Evolutionary conservation across 495 filamentous ascomycete genomes (phyloP), one percentile per base, ranked within the genome.

Genomic region (Talaromyces ruber): DNA sequence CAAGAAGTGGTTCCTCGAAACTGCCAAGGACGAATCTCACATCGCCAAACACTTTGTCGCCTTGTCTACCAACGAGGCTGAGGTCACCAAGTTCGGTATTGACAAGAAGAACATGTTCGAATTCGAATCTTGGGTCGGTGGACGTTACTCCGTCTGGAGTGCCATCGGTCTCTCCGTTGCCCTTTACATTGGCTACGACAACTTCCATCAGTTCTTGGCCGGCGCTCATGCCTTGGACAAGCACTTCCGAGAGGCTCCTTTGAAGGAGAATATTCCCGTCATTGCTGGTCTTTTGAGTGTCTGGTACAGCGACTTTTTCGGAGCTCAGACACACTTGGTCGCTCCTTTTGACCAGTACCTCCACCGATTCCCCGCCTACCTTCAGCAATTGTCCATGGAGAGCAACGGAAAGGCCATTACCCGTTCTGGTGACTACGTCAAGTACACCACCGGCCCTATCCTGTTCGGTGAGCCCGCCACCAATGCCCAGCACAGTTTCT

Each of bases 401-500:
- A 98, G 95, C 68, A 98, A 98, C 76, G 94, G 94, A 68, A 98
- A 98, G 83, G 90, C 91, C 60, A 91, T 98, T 74, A 96, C 94
- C 63, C 91, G 93, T 57, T 85, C 84, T 63, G 92, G 92, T 63
- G 83, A 92, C 50, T 89, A 95, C 55, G 92, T 96, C 72, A 95
- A 96, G 74, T 98, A 98, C 81, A 97, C 93, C 58, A 98, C 94
- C 16, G 94, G 90, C 25, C 83, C 94, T 22, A 90, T 98, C 75
- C 78, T 98, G 59, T 98, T 98, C 74, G 94, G 94, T 69, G 94
- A 98, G 81, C 94, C 94, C 59, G 94, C 92, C 73, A 98, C 94
- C 74, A 98, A 98, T 72, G 94, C 94, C 62, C 94, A 98, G 82
- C 94, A 98, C 84, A 98, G 94, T 61, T 98, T 98, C 86, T 98